Evolutionary conservation across 345 rosid genomes (phyloP).

Genomic region (Citropsis articulata): DNA sequence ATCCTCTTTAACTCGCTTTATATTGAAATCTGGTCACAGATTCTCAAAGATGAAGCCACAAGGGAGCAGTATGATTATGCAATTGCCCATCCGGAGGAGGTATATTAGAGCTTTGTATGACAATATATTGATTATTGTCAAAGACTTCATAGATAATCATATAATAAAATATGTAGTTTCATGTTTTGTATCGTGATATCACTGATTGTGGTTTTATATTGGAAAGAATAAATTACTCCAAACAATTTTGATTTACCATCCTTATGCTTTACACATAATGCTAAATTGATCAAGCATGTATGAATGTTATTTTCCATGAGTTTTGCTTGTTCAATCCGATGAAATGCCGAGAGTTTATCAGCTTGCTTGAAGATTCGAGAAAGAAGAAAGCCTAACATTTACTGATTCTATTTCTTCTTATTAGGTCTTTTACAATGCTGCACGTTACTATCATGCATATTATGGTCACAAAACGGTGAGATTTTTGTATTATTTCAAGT

Average conservation of each 20-base stretch:
- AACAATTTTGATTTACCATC: neutral
- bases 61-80: slow-evolving; percentile 95
- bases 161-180: neutral
- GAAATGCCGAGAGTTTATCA: neutral
- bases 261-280: neutral
- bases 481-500: neutral
- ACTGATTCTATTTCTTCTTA: neutral
- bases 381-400: neutral
- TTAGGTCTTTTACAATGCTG: slow-evolving; percentile 91
- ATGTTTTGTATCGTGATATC: neutral
- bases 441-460: slow-evolving; percentile 84
- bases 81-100: slow-evolving; percentile 95
- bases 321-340: neutral
- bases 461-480: slow-evolving; percentile 97
- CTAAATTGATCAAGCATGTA: neutral
- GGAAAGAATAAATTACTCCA: neutral
- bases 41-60: slow-evolving; percentile 94
- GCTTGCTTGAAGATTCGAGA: neutral
- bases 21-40: slow-evolving; percentile 37
- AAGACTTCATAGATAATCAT: neutral
- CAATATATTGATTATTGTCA: neutral
- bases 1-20: neutral
- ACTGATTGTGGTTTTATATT: neutral
- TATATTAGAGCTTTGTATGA: slow-evolving; percentile 15
- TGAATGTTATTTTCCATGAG: neutral